Evolutionary conservation across 2,329 filamentous ascomycete genomes (phyloP), one percentile per base, ranked within the genome.

Genomic region (Penicillium sp.): DNA sequence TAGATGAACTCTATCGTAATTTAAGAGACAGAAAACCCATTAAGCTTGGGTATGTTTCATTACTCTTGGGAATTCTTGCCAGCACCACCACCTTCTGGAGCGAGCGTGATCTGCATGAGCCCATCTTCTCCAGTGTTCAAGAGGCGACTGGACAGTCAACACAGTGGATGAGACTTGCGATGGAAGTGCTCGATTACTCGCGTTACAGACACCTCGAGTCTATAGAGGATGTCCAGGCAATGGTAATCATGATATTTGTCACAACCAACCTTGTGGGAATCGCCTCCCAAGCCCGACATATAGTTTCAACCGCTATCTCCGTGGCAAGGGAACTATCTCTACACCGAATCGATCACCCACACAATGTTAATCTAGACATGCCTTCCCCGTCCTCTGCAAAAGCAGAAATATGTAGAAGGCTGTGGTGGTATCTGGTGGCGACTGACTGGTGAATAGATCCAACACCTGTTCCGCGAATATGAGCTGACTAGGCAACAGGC

Each of bases 401-500:
- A n/a, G 59, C 68, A 7, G 75, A 76, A 44, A 66, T 71, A 2
- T 67, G 68, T 26, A 57, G 75, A 30, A 68, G 74, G n/a, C 58
- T 74, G 2, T 76, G 73, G 74, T 76, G 74, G 74, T 74, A 76
- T 60, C 53, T 76, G 7, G 67, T 63, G 19, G 60, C 67, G 9
- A 68, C 67, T 35, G 74, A 76, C 48, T 76, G 72, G 72, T 70
- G 60, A 45, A 61, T 47, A 7, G 42, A 10, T 55, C 44, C 13
- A 36, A 18, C 14, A 34, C 13, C 3, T 3, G 14, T n/a, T 9
- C 3, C 5, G 11, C 9, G 19, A 11, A 26, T 26, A 1, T 11
- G 10, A 38, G 16, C 7, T 51, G 2, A 26, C 32, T 13, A 7
- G n/a, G 13, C 36, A 40, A 48, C 47, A 64, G 61, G 53, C 63